phyloP scores from a whole-genome alignment of 2,329 filamentous ascomycete species.

The Botrytis sinoallii region DNA sequence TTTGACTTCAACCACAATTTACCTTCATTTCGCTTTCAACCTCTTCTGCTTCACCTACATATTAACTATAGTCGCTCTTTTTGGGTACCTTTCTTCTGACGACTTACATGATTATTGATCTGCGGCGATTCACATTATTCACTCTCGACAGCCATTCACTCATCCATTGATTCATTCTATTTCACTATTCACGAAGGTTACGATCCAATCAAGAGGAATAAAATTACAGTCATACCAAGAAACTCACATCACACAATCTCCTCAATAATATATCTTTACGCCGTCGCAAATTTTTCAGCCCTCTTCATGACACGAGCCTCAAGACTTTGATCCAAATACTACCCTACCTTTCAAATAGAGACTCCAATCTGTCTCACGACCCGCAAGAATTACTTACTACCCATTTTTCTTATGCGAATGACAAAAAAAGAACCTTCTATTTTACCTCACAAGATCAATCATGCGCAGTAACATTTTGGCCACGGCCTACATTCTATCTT shows the following conservation, averaged over 20 bases:
- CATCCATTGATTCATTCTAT: neutral
- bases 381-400: neutral
- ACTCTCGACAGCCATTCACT: neutral
- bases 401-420: neutral
- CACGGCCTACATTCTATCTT: neutral
- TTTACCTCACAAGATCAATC: neutral
- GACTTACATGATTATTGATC: neutral
- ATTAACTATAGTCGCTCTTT: conserved; percentile 7
- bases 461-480: conserved; percentile 17
- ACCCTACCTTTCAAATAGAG: neutral
- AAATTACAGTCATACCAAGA: conserved; percentile 5
- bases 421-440: neutral
- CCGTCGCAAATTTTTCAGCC: neutral
- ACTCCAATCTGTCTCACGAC: neutral
- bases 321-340: neutral
- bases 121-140: neutral
- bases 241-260: neutral
- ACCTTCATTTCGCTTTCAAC: neutral
- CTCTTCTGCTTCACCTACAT: neutral
- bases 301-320: neutral
- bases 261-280: neutral
- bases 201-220: neutral
- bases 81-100: conserved; percentile 3
- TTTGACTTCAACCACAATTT: neutral
- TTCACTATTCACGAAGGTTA: neutral